Base-by-base conservation (phyloP, 192 early-diverging fungal species). In the Backusella parvicylindrica region DNA sequence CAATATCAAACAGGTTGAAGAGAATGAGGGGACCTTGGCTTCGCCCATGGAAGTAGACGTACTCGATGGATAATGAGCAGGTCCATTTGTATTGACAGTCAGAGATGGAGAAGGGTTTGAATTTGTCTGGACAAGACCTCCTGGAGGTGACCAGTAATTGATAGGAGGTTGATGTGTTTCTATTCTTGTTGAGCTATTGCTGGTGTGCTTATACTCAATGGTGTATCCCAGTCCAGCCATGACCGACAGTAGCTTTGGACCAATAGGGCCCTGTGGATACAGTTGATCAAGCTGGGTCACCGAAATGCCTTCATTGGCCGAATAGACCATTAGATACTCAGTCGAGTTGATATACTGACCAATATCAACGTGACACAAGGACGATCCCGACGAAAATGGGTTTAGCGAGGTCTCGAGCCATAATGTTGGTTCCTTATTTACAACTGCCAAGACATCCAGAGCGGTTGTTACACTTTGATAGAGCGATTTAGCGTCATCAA, bases 271-370 rank as follows among this genome's bases (percentile, higher is more conserved):
- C 23, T 37, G 8, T 0, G 81, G 65, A 43, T 65, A 75, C 13
- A 72, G 16, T 23, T 64, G 21, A 28, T 43, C 56, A n/a, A 73
- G 35, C 8, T 33, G 38, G 12, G 35, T 26, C 1, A 86, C 41
- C 16, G 68, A 47, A 30, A 86, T 50, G 50, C 84, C 84, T 21
- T 40, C 73, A 35, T 83, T 64, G 53, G 71, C 75, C 31, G 72
- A 50, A 69, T 78, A 86, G 18, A 74, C 71, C 84, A 86, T 86
- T 3, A 86, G 65, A 74, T 82, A 86, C 69, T 86, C 82, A 30
- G 41, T 11, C 23, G 73, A 72, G n/a, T 73, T 76, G 7, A 73
- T 30, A 65, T 84, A 86, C 15, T 41, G 60, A 3, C 6, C 9
- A 36, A 78, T 74, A 67, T 86, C 84, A 37, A 83, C 72, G 71